Evolutionary conservation across 2,329 filamentous ascomycete species (phyloP).

Genomic region (Colletotrichum orbiculare): DNA sequence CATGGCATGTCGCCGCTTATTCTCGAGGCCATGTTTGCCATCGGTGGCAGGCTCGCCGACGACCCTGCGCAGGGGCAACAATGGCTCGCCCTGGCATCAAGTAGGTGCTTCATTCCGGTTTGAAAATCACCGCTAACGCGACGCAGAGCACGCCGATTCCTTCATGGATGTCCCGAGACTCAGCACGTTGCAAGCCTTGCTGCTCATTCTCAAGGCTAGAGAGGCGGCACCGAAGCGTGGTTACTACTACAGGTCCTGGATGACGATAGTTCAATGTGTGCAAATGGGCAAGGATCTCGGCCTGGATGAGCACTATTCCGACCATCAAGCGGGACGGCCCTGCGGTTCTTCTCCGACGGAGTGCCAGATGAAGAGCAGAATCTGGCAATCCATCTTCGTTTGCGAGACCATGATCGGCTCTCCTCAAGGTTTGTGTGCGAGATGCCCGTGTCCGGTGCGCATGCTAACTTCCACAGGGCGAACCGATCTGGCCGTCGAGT

Average conservation of each 20-base stretch:
- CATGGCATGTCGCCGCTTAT: conserved; percentile 89
- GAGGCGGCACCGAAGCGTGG: conserved; percentile 93
- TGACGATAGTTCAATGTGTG: conserved; percentile 90
- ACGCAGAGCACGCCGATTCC: conserved; percentile 83
- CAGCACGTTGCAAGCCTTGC: conserved; percentile 89
- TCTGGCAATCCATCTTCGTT: conserved; percentile 90
- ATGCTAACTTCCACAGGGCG: conserved; percentile 65
- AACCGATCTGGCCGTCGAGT: conserved; percentile 79
- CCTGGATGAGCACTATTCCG: conserved; percentile 85
- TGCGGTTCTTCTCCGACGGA: conserved; percentile 79
- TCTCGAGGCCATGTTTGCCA: conserved; percentile 91
- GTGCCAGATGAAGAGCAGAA: conserved; percentile 83
- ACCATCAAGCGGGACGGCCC: conserved; percentile 76
- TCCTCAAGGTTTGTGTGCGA: conserved; percentile 76
- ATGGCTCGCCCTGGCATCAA: conserved; percentile 90
- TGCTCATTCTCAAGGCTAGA: conserved; percentile 89
- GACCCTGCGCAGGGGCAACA: conserved; percentile 87
- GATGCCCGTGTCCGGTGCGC: not conserved
- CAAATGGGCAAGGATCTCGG: conserved; percentile 94
- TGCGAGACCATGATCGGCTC: conserved; percentile 94
- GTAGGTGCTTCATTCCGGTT: conserved; percentile 56
- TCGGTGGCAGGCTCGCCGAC: conserved; percentile 84
- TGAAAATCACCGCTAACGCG: conserved; percentile 6
- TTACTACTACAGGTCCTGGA: conserved; percentile 98
- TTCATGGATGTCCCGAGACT: conserved; percentile 93